phyloP scores from a whole-genome alignment of 352 stramenopile species.

The Phytophthora megakarya region DNA sequence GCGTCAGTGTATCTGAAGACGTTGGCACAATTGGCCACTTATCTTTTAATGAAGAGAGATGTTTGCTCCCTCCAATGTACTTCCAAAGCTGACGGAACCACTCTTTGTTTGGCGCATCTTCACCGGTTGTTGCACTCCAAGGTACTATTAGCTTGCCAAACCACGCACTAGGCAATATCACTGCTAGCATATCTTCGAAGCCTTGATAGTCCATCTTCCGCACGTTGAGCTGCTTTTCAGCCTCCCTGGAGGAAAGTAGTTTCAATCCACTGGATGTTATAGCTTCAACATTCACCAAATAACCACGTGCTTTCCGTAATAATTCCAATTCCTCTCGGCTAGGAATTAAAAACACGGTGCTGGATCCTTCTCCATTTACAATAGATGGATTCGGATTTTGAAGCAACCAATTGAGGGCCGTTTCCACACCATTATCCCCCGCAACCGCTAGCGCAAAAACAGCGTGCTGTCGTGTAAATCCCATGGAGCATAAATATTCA shows the following conservation, averaged over 20 bases:
- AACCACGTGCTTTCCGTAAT: constrained; percentile 37
- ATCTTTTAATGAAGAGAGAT: constrained; percentile 52
- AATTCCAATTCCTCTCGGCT: constrained; percentile 51
- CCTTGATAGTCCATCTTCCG: constrained; percentile 50
- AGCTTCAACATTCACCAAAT: constrained; percentile 50
- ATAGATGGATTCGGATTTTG: constrained; percentile 53
- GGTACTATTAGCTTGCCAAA: constrained; percentile 35
- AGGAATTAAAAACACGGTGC: constrained; percentile 49
- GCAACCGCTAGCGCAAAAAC: constrained; percentile 42
- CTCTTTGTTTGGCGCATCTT: constrained; percentile 34
- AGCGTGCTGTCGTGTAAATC: constrained; percentile 60
- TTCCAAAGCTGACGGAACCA: constrained; percentile 73
- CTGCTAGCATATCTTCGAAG: constrained; percentile 59
- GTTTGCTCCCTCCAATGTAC: constrained; percentile 56
- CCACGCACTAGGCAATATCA: constrained; percentile 57
- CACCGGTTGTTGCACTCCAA: constrained; percentile 26
- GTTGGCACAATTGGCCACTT: constrained; percentile 78
- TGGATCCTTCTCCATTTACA: constrained; percentile 21
- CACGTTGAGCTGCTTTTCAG: constrained; percentile 49
- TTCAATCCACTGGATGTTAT: constrained; percentile 33
- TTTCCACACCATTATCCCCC: constrained; percentile 49
- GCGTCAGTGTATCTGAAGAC: constrained; percentile 42
- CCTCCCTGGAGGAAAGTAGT: constrained; percentile 42
- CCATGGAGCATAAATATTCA: constrained; percentile 66
- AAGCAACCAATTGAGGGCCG: constrained; percentile 69